Evolutionary conservation across 106 monocot genomes (phyloP), one percentile per base, ranked within the genome.

Genomic region (Dendrobium officinale): DNA sequence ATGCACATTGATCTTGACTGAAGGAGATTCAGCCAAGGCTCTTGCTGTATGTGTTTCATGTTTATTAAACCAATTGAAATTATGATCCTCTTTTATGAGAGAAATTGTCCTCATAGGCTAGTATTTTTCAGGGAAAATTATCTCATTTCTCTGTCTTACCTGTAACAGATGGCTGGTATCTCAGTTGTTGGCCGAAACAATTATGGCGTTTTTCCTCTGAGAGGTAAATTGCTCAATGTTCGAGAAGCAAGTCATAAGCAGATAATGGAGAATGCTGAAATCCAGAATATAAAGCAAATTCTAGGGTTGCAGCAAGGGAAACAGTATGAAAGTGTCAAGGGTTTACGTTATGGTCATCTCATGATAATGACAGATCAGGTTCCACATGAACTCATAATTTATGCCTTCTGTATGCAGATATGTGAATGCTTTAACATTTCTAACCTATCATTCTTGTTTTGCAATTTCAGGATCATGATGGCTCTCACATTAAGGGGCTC

Each of bases 301-400:
- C 93, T 99, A 73, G 99, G 99, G 42, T 82, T 99, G 86, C 99
- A 99, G 77, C 99, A 99, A 51, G 95, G 91, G n/a, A 99, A 99
- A 77, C 77, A 88, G 78, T 99, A 99, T 86, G 95, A 99, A 0
- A 90, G 90, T 78, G 88, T 88, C 10, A 99, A 93, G 73, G 93
- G 92, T 27, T 83, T 99, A 31, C 83, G 99, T 87, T 99, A 99
- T 86, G 99, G 99, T 41, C 93, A 93, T 84, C 93, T 99, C 29
- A 99, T 99, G 99, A 99, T 99, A 56, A 99, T 99, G 99, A 99
- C 99, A 11, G 99, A 99, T 89, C 99, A 99, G 92, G 96, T 97
- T 67, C 80, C 31, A 31, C 77, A 19, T 9, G 5, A 54, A 41
- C 6, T 67, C 37, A 5, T 64, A 18, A 51, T 29, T 29, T 48